phyloP scores from a whole-genome alignment of 345 rosid species.

The Cardiospermum halicacabum region DNA sequence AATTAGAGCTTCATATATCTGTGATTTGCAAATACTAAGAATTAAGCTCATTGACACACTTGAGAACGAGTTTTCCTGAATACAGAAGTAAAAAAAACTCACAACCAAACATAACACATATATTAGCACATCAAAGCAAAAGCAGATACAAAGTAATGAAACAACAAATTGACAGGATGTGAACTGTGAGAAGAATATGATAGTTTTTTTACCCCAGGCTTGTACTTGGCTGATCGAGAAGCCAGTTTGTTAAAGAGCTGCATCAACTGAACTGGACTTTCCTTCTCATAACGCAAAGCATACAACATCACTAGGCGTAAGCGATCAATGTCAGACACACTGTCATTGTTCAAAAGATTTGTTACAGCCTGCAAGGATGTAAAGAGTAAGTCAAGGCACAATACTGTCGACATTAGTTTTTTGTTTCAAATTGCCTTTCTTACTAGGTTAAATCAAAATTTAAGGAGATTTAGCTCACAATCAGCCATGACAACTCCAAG shows the following conservation, averaged over 20 bases:
- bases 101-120: conserved; percentile 2
- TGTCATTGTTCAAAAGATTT: conserved; percentile 78
- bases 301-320: conserved; percentile 85
- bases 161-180: neutral
- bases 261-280: conserved; percentile 95
- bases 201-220: conserved; percentile 70
- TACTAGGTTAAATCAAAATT: neutral
- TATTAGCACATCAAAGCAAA: neutral
- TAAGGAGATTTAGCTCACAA: neutral
- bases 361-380: conserved; percentile 74
- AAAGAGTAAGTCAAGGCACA: conserved; percentile 18
- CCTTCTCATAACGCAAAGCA: conserved; percentile 97
- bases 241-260: conserved; percentile 94
- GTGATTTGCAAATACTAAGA: neutral
- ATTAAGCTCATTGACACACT: neutral
- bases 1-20: neutral
- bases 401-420: conserved; percentile 7
- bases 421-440: neutral
- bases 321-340: conserved; percentile 76
- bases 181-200: conserved; percentile 7
- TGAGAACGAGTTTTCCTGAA: neutral
- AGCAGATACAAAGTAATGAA: neutral
- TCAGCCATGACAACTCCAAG: neutral
- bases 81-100: conserved; percentile 3
- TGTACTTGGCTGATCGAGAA: conserved; percentile 84